Evolutionary conservation across 352 stramenopile species (phyloP).

Genomic region (Blastocystis sp.): DNA sequence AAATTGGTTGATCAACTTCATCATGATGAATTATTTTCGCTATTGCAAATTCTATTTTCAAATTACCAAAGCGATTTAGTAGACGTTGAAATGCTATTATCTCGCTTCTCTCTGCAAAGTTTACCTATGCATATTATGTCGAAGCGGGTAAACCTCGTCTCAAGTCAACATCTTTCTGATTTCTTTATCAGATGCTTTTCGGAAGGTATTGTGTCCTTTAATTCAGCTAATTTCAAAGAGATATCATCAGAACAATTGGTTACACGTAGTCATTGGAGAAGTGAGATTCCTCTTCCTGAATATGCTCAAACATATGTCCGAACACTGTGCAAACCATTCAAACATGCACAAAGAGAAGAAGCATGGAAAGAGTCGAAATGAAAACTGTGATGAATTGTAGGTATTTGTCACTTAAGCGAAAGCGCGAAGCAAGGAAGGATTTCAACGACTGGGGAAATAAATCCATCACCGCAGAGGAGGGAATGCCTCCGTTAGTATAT

Average conservation of each 20-base stretch:
- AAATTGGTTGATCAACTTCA: too few species aligned
- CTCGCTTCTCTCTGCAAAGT: too few species aligned
- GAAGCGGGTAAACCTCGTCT: too few species aligned
- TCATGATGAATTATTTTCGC: too few species aligned
- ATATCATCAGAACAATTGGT: not conserved
- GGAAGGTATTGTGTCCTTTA: too few species aligned
- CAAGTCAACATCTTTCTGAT: too few species aligned
- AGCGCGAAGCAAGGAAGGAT: not conserved
- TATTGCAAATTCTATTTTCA: too few species aligned
- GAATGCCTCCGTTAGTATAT: constrained; percentile 32
- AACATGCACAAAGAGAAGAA: not conserved
- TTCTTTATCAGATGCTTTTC: too few species aligned
- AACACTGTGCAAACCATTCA: not conserved
- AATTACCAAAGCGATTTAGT: too few species aligned
- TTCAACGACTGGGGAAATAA: constrained; percentile 50
- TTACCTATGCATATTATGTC: too few species aligned
- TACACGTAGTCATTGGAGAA: constrained; percentile 32
- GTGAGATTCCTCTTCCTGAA: constrained; percentile 14
- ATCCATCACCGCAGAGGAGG: not conserved
- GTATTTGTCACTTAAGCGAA: not conserved
- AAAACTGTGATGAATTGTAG: not conserved
- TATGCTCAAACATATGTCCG: constrained; percentile 16
- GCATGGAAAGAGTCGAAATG: constrained; percentile 28
- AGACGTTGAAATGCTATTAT: too few species aligned
- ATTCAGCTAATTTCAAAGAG: too few species aligned